Percentiles rank a stretch among this genome's conserved stretches.
Evolutionary conservation across 441 rosid species (phyloP).

Genomic region (Gossypium schwendimanii): DNA sequence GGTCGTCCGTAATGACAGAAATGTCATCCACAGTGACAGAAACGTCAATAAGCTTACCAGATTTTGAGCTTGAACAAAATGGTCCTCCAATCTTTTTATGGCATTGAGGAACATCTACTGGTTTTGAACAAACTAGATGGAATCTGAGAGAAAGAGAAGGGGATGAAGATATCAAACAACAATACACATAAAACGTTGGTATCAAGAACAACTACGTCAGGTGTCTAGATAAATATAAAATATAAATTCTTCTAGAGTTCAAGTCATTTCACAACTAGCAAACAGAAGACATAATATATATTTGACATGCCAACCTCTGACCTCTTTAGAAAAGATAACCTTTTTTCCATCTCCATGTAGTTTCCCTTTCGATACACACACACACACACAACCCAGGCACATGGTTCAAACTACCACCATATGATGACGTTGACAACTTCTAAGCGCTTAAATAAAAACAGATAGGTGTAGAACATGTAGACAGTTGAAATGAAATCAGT

Average conservation of each 20-base stretch:
- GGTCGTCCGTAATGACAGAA: neutral
- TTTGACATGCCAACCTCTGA: neutral
- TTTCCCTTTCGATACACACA: neutral
- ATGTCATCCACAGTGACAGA: neutral
- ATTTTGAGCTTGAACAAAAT: neutral
- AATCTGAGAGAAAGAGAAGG: slow-evolving; percentile 36
- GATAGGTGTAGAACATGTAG: neutral
- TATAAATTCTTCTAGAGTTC: neutral
- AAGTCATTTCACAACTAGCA: neutral
- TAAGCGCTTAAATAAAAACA: neutral
- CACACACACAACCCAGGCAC: neutral
- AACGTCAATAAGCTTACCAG: neutral
- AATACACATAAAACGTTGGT: neutral
- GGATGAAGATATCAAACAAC: neutral
- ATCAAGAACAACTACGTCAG: neutral
- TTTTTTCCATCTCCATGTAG: neutral
- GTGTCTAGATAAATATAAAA: neutral
- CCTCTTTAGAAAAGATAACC: neutral
- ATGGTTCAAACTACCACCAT: neutral
- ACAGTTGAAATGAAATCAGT: neutral
- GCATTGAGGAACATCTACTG: slow-evolving; percentile 12
- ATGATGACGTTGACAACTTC: neutral
- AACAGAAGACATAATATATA: neutral
- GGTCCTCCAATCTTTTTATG: neutral
- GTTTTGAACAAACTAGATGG: slow-evolving; percentile 51